These are phyloP conservation scores for Rhytidhysteron rufulum DNA, from an alignment of 2,329 filamentous ascomycete genomes.

Conservation along the genomic window DNA sequence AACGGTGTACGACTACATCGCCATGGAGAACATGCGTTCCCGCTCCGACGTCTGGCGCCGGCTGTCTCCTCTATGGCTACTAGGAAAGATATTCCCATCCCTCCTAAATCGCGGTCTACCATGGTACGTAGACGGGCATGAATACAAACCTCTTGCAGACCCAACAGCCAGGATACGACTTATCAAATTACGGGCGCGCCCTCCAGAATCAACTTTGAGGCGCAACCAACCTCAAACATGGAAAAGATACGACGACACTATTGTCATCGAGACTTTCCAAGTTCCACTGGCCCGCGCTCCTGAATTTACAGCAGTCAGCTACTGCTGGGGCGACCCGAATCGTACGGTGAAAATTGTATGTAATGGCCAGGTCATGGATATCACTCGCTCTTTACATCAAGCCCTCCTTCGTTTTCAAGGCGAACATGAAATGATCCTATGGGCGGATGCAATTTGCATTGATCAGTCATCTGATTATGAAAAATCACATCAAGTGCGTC, in stretches of 20 bases:
- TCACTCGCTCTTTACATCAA: constrained; percentile 2
- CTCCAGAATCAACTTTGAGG: not conserved
- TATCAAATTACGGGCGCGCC: not conserved
- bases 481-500: constrained; percentile 4
- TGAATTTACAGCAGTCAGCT: constrained; percentile 1
- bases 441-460: constrained; percentile 5
- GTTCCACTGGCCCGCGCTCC: not conserved
- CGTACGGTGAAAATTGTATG: constrained; percentile 1
- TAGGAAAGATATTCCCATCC: not conserved
- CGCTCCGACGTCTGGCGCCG: not conserved
- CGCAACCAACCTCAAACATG: not conserved
- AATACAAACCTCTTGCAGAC: not conserved
- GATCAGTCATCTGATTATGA: constrained; percentile 5
- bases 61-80: not conserved
- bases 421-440: not conserved
- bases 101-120: not conserved
- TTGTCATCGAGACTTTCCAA: not conserved
- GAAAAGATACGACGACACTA: not conserved
- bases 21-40: constrained; percentile 2
- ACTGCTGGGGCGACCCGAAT: constrained; percentile 3
- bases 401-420: constrained; percentile 1
- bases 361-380: constrained; percentile 1
- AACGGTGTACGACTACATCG: not conserved
- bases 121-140: not conserved
- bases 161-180: constrained; percentile 1